Evolutionary conservation across 1,284 basidiomycete genomes (phyloP), one percentile per base, ranked within the genome.

Genomic region (Trametes polyzona): DNA sequence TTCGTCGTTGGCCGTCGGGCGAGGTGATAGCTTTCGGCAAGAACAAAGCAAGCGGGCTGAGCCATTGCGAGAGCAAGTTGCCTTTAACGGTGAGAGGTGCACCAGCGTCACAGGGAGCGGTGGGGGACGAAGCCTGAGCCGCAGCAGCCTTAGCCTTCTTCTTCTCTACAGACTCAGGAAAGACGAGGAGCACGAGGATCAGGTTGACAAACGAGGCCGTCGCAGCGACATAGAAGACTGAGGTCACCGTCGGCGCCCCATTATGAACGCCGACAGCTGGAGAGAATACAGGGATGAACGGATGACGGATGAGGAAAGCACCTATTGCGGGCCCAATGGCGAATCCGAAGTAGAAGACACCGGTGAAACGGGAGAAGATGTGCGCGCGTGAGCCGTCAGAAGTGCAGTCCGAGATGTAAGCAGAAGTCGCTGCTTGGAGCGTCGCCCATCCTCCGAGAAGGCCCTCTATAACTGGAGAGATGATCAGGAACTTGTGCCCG

Each of bases 381-480:
- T 86, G 83, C 0, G 93, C 86, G 44, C 93, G 83, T 19, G 91
- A 93, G 41, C 92, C 93, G 55, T 88, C 81, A 3, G 91, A 90
- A 1, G 93, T 95, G 68, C 90, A 91, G 68, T 96, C 93, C 14
- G 88, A 90, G 44, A 93, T 78, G 70, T 95, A 98, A 1, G 95
- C 92, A 29, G 91, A 87, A 37, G 87, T 86, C 0, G 90, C 87
- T 2, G 90, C 87, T 58, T 88, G 84, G 10, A 95, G 75, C 0
- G 92, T 90, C 5, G 90, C 84, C 81, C 90, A 90, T n/a, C 95
- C 93, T 21, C 95, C 95, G 4, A 95, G 78, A 2, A 88, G 69
- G 14, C 95, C 95, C 67, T 97, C 95, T 26, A 95, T 74, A 27
- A 88, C 72, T 0, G 94, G 91, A 2, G 93, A 90, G 43, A 96